These are phyloP conservation scores for Pestalotiopsis sp. DNA, from an alignment of 2,329 filamentous ascomycete genomes.

Conservation along the genomic window DNA sequence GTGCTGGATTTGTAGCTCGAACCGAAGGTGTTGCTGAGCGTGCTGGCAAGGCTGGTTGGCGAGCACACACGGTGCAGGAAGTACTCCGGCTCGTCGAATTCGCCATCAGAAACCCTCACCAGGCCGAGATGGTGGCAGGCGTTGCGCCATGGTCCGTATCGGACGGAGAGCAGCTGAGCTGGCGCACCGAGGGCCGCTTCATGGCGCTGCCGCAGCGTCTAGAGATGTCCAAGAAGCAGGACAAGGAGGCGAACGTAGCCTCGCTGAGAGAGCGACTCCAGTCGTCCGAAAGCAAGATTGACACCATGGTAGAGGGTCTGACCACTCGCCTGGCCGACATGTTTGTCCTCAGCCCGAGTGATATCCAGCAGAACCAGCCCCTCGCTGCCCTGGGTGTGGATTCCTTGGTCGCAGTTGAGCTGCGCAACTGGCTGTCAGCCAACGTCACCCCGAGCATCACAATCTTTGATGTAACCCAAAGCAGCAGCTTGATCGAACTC, in stretches of 20 bases:
- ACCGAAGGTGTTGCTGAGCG: conserved; percentile 6
- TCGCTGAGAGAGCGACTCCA: conserved; percentile 5
- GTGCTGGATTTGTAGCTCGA: conserved; percentile 7
- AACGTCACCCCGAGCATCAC: conserved; percentile 6
- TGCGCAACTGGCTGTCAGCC: conserved; percentile 10
- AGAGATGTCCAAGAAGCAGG: background rate
- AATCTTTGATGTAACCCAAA: conserved; percentile 9
- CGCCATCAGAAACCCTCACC: conserved; percentile 3
- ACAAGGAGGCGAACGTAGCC: background rate
- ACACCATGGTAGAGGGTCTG: conserved; percentile 1
- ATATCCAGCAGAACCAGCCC: conserved; percentile 15
- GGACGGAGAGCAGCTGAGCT: background rate
- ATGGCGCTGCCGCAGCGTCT: background rate
- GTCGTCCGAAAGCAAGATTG: background rate
- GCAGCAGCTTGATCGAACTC: conserved; percentile 4
- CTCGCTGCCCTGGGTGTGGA: conserved; percentile 13
- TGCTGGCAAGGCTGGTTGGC: conserved; percentile 7
- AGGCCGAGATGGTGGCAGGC: conserved; percentile 6
- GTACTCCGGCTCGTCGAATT: conserved; percentile 2
- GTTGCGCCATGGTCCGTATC: background rate
- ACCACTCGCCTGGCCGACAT: conserved; percentile 7
- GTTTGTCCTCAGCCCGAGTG: conserved; percentile 4
- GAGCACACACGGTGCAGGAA: conserved; percentile 5
- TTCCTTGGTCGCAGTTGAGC: conserved; percentile 10
- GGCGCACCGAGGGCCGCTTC: conserved; percentile 3